Evolutionary conservation across 805 yeast species (phyloP), one percentile per base, ranked within the genome.

Genomic region (Lipomyces sp.): DNA sequence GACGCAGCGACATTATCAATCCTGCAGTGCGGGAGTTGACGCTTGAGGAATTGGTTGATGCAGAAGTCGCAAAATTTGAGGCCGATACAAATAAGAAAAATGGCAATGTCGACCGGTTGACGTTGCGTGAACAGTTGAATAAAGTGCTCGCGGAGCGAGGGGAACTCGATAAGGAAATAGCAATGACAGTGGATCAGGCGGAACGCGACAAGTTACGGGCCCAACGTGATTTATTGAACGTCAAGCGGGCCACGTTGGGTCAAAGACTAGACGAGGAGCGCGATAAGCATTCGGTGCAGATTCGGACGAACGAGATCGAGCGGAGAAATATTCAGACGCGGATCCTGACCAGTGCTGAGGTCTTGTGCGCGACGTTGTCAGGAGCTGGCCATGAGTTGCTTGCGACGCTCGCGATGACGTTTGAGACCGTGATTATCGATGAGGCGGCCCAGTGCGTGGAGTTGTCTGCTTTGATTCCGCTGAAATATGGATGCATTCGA

Each of bases 371-470:
- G 0, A 91, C 98, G 0, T 72, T 91, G 31, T 90, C 97, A 0
- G 98, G 97, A 26, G 81, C 96, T 3, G 96, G 98, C 0, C 96
- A 89, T 70, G 93, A 86, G 56, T 80, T 88, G 53, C 74, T 91
- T 36, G 81, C 88, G 0, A 76, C 81, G 38, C 70, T 91, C 64
- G 81, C 88, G 8, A 76, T 88, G 62, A 78, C 79, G 38, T 91
- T 93, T 65, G 95, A 86, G 43, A 87, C 95, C 3, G 97, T 93
- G 1, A 83, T 91, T 44, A 83, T 91, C 54, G 98, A 91, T 71
- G 98, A 91, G 68, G 98, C 98, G 1, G 95, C 97, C 60, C 98
- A 91, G 68, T 85, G 95, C 79, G 90, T 93, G 35, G 98, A 91
- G 65, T 65, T 91, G 32, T 87, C 96, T 6, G 86, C 95, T 0